Percentiles rank a stretch among this genome's conserved stretches.
Evolutionary conservation across 139 green algal species (phyloP).

Genomic region (Tetraselmis striata): DNA sequence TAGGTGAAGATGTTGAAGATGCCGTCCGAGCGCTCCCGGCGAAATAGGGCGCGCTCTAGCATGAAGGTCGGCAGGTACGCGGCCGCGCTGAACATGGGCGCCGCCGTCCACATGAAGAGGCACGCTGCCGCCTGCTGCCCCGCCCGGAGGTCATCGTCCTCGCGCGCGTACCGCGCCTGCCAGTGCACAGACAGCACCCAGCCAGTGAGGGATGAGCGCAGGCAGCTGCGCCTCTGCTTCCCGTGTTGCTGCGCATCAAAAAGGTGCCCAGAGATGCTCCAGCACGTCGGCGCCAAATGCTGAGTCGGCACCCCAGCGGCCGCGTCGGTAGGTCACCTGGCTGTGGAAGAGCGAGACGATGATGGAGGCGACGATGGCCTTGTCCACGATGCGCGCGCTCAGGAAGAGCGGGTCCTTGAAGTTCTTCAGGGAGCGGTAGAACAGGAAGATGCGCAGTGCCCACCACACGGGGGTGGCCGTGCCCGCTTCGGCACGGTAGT

Average conservation of each 20-base stretch:
- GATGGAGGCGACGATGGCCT: neutral
- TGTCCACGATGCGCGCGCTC: neutral
- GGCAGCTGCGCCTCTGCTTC: too few species aligned
- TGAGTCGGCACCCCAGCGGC: too few species aligned
- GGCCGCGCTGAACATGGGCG: slow-evolving; percentile 11
- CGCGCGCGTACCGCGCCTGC: neutral
- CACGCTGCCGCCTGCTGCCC: neutral
- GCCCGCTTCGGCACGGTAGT: neutral
- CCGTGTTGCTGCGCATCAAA: too few species aligned
- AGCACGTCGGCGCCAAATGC: too few species aligned
- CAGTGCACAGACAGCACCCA: too few species aligned
- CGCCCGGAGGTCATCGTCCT: neutral
- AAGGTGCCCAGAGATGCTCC: too few species aligned
- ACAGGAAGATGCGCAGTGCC: neutral
- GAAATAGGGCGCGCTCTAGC: slow-evolving; percentile 22
- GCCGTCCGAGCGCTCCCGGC: slow-evolving; percentile 21
- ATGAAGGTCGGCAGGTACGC: slow-evolving; percentile 23
- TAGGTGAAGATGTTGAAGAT: slow-evolving; percentile 19
- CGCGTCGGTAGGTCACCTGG: neutral
- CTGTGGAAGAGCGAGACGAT: slow-evolving; percentile 1
- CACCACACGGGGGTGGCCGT: neutral
- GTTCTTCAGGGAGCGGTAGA: slow-evolving; percentile 37
- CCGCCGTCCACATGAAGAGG: slow-evolving; percentile 3
- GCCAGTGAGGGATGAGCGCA: too few species aligned
- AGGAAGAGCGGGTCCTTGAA: slow-evolving; percentile 23